Evolutionary conservation across 371 early-diverging fungal genomes (phyloP), one percentile per base, ranked within the genome.

Genomic region (Lichtheimia ramosa): DNA sequence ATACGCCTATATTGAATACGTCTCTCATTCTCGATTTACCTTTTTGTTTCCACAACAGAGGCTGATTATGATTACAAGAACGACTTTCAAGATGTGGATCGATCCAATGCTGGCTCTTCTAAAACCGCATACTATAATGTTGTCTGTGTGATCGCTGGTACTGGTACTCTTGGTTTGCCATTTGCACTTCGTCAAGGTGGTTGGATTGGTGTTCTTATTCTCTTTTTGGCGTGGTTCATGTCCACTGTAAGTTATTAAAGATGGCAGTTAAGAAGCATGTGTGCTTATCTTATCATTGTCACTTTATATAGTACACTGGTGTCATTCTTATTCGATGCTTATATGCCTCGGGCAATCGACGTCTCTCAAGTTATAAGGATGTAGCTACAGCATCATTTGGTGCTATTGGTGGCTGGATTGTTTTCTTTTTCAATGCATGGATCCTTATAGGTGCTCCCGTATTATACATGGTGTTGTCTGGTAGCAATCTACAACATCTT

Each of bases 131-230:
- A 81, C 52, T 75, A 82, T 40, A 88, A 86, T 68, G 69, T 88
- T 12, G 85, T 87, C 27, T 89, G 92, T 74, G 88, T 91, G 15
- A 82, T 91, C 8, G 89, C 90, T 3, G 94, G 94, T 40, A 87
- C 89, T 10, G 95, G 95, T 20, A 85, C 90, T 13, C 79, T 93
- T 14, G 92, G 92, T 57, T 74, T 95, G 8, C 92, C 94, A 5
- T 87, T 82, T 59, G 89, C 92, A 8, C 72, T 94, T 18, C 82
- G 74, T 25, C 85, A 88, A 51, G 84, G 89, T 46, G 93, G 93
- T n/a, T 94, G 93, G 93, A 62, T 88, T 20, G 91, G 89, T 43
- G 55, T 92, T 2, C 34, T 85, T 15, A 81, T 93, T 58, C 77
- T 96, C n/a, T 71, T 86, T 15, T 74, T 94, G 23, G 83, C 91